Conservation (phyloP, 192 early-diverging fungal genomes). For the Entophlyctis luteolus region DNA sequence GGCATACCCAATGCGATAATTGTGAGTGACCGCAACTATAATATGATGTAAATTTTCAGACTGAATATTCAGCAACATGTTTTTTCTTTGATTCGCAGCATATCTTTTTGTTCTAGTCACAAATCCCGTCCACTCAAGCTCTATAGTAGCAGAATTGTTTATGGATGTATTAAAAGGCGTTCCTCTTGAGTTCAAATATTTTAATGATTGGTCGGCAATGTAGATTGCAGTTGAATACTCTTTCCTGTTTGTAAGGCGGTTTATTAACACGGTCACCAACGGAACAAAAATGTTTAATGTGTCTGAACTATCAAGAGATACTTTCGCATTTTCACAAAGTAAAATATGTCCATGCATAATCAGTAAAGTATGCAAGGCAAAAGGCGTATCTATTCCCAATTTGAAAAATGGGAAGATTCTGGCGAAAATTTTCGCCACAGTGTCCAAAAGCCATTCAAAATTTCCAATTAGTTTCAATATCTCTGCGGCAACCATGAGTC, state of each 20-base stretch:
- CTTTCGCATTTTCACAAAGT: conserved; percentile 23
- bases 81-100: conserved; percentile 18
- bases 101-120: conserved; percentile 18
- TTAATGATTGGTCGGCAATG: conserved; percentile 28
- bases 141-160: conserved; percentile 36
- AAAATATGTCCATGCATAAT: conserved; percentile 25
- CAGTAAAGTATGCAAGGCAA: conserved; percentile 24
- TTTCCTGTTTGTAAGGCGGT: background rate
- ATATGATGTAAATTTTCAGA: conserved; percentile 32
- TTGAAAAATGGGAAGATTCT: conserved; percentile 27
- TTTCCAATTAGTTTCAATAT: conserved; percentile 27
- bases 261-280: conserved; percentile 15
- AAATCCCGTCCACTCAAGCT: conserved; percentile 37
- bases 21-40: conserved; percentile 18
- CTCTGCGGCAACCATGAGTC: conserved; percentile 33
- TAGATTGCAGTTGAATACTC: conserved; percentile 4
- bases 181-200: conserved; percentile 19
- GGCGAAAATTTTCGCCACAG: conserved; percentile 18
- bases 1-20: conserved; percentile 18
- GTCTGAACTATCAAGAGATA: conserved; percentile 18
- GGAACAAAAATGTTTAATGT: conserved; percentile 30
- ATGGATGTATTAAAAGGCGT: conserved; percentile 30
- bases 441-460: conserved; percentile 13
- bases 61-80: conserved; percentile 22
- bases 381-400: conserved; percentile 16